Conservation (phyloP, 257 asterid genomes). For the Mentha longifolia region DNA sequence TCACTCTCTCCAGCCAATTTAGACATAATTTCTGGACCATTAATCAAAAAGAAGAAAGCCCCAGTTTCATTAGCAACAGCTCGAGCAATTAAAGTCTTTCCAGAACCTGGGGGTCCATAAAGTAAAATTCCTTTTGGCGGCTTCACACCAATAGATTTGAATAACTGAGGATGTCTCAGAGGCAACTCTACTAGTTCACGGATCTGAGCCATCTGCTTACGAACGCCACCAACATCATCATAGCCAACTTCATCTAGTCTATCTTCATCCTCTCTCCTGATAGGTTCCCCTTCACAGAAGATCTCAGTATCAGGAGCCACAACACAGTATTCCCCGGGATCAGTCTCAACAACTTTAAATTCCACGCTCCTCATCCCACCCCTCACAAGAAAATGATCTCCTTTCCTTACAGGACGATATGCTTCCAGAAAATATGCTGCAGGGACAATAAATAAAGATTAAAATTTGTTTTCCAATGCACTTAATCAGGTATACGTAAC, state of each 20-base stretch:
- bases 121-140: slow-evolving; percentile 65
- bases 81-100: slow-evolving; percentile 65
- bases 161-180: slow-evolving; percentile 63
- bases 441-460: slow-evolving; percentile 12
- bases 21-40: slow-evolving; percentile 69
- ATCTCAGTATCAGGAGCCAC: slow-evolving; percentile 72
- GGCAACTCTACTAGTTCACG: slow-evolving; percentile 69
- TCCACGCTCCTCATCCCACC: slow-evolving; percentile 72
- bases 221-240: slow-evolving; percentile 67
- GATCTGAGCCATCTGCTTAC: slow-evolving; percentile 69
- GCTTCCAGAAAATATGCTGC: slow-evolving; percentile 61
- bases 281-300: slow-evolving; percentile 69
- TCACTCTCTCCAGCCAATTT: slow-evolving; percentile 73
- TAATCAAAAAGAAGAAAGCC: slow-evolving; percentile 63
- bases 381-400: slow-evolving; percentile 63
- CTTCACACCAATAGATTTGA: slow-evolving; percentile 66
- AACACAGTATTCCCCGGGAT: slow-evolving; percentile 64
- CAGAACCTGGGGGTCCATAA: slow-evolving; percentile 65
- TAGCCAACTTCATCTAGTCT: slow-evolving; percentile 63
- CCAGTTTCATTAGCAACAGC: slow-evolving; percentile 74
- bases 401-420: slow-evolving; percentile 64
- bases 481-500: neutral
- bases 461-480: neutral
- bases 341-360: slow-evolving; percentile 63
- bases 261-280: slow-evolving; percentile 65